A percentile compares a stretch with the other conserved stretches of the same genome.
These are phyloP conservation scores for Pseudocohnilembus persalinus DNA, from an alignment of 169 alveolate species.

Conservation along the genomic window DNA sequence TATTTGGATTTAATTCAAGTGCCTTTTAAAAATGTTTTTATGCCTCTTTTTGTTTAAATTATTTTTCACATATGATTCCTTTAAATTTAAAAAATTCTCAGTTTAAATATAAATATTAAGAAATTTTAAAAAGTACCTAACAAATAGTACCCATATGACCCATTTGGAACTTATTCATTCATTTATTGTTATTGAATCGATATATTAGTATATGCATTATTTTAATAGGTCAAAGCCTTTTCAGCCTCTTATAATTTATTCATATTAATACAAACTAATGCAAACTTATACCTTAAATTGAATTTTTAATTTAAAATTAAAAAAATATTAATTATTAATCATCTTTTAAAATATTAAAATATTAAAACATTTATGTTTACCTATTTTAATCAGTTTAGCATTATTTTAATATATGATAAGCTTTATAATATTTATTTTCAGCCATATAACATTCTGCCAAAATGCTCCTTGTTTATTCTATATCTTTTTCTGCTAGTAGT, in stretches of 20 bases:
- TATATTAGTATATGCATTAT: slow-evolving; percentile 12
- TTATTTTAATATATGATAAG: slow-evolving; percentile 55
- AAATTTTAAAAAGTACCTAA: slow-evolving; percentile 45
- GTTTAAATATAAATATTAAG: too few species aligned
- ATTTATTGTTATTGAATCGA: not conserved
- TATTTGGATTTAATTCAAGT: slow-evolving; percentile 78
- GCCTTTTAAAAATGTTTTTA: slow-evolving; percentile 65
- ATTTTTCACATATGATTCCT: slow-evolving; percentile 60
- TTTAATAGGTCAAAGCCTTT: slow-evolving; percentile 54
- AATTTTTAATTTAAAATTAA: not conserved
- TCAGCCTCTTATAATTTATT: slow-evolving; percentile 79
- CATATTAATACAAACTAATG: slow-evolving; percentile 69
- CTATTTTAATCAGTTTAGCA: slow-evolving; percentile 42
- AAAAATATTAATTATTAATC: slow-evolving; percentile 1
- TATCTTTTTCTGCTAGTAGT: slow-evolving; percentile 58
- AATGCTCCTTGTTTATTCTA: slow-evolving; percentile 62
- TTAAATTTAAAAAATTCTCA: too few species aligned
- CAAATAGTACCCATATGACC: slow-evolving; percentile 77
- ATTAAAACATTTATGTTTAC: slow-evolving; percentile 8
- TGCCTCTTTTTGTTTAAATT: slow-evolving; percentile 75
- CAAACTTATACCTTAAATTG: slow-evolving; percentile 67
- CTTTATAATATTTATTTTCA: slow-evolving; percentile 70
- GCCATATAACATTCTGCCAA: slow-evolving; percentile 73
- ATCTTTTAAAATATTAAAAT: too few species aligned
- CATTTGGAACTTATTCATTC: slow-evolving; percentile 60